These are phyloP conservation scores for Kodamaea arcana DNA, from an alignment of 1,139 yeast species.

Conservation along the genomic window DNA sequence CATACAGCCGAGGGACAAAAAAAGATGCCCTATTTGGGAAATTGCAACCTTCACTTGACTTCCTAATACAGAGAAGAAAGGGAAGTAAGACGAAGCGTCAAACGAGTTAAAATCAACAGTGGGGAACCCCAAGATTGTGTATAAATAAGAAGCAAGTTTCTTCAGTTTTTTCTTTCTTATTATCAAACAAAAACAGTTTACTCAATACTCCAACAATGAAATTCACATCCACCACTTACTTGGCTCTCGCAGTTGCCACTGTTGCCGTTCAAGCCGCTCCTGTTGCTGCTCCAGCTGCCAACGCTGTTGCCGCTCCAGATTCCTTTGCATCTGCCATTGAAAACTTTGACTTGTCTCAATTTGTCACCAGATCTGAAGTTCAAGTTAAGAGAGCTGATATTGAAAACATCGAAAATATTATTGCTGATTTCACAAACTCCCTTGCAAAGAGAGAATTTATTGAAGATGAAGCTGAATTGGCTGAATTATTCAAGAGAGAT, in stretches of 20 bases:
- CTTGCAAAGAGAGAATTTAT: slow-evolving; percentile 31
- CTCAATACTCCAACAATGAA: slow-evolving; percentile 26
- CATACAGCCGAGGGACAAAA: not conserved
- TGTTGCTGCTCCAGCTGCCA: slow-evolving; percentile 25
- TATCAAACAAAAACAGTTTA: slow-evolving; percentile 3
- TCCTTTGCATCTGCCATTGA: slow-evolving; percentile 19
- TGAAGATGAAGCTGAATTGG: slow-evolving; percentile 24
- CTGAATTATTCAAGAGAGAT: slow-evolving; percentile 35
- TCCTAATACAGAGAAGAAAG: not conserved
- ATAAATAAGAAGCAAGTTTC: not conserved
- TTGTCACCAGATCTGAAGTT: slow-evolving; percentile 13
- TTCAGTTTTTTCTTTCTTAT: not conserved
- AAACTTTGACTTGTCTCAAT: slow-evolving; percentile 10
- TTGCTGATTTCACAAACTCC: slow-evolving; percentile 30
- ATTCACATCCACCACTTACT: slow-evolving; percentile 39
- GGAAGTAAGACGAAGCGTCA: not conserved
- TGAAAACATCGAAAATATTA: slow-evolving; percentile 30
- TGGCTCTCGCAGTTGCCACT: slow-evolving; percentile 41
- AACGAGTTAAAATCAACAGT: not conserved
- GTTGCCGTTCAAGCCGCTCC: slow-evolving; percentile 43
- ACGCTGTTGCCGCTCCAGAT: slow-evolving; percentile 41
- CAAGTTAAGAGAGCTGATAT: slow-evolving; percentile 38
- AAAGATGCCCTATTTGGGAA: slow-evolving; percentile 1
- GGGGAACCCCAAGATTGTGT: not conserved
- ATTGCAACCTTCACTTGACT: not conserved